Evolutionary conservation across 2,329 filamentous ascomycete species (phyloP), one percentile per base, ranked within the genome.

Genomic region (Graphilbum ipis-grandicollis): DNA sequence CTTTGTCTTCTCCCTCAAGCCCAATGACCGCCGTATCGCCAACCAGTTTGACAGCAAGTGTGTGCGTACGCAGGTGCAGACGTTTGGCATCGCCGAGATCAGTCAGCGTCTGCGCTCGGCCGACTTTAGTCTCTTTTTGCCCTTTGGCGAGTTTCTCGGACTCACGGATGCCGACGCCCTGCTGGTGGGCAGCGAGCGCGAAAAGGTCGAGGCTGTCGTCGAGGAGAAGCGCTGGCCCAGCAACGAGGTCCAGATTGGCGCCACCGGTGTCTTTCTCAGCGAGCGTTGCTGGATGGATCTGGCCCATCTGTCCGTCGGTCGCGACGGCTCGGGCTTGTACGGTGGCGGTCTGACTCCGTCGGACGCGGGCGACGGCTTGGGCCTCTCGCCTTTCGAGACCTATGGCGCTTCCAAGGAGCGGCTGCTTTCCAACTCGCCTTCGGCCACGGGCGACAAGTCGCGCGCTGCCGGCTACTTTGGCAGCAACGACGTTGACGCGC

Each of bases 21-120:
- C 90, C 18, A 98, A 98, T 48, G 90, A 98, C 53, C 73, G 90
- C 37, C 76, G 90, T 35, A 98, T 98, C 46, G 88, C 90, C 43
- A 98, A 98, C 47, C 90, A 98, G 51, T 98, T 96, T 48, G 90
- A 98, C 56, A 94, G 85, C 68, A 96, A 96, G 57, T 98, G 90
- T 53, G 90, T 98, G 18, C 77, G 90, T 4, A 82, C 81, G 10
- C 90, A 98, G 53, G 71, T 98, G 1, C 88, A 96, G 52, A 93
- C 85, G 0, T 83, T 96, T 47, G 90, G 90, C 23, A 93, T 98
- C 49, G 86, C 86, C 1, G 90, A 98, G 53, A 94, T 98, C 55
- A 93, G 86, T 52, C 86, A 94, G 52, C 72, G 90, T 17, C 66
- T 98, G 29, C 75, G 86, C 35, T 88, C 88, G 38, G 88, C 88